Conservation (phyloP, 208 protist species). For the Leishmania tropica region DNA sequence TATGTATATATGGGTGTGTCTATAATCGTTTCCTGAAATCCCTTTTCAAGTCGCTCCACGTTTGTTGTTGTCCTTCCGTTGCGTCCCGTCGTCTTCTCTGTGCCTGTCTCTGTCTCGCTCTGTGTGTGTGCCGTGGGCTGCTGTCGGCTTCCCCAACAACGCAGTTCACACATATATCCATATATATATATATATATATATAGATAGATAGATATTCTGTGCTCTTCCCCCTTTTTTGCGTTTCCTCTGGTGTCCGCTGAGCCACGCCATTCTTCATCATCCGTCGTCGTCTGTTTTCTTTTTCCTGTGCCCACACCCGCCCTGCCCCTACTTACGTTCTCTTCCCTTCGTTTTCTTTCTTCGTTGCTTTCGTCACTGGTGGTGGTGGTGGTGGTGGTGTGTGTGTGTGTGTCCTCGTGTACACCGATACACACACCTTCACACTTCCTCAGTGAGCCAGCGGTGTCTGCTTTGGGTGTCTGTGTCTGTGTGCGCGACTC, state of each 20-base stretch:
- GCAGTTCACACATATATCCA: no score
- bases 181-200: no score
- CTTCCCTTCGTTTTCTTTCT: background rate
- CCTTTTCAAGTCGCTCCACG: background rate
- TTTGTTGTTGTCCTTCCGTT: background rate
- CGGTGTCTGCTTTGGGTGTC: background rate
- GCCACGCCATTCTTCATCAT: background rate
- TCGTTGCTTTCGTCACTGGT: background rate
- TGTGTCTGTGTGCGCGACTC: background rate
- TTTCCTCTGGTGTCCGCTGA: background rate
- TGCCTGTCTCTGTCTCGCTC: constrained; percentile 18
- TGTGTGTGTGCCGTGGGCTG: background rate
- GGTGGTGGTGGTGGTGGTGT: no score
- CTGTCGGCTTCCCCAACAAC: background rate
- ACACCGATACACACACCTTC: no score
- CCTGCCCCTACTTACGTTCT: background rate
- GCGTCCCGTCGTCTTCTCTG: background rate
- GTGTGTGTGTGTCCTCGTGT: no score
- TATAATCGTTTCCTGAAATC: background rate
- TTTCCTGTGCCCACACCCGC: background rate
- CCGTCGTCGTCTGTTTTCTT: background rate
- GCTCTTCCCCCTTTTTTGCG: background rate
- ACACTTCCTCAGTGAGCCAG: background rate
- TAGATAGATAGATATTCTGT: background rate
- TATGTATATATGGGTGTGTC: background rate